Evolutionary conservation across 106 monocot genomes (phyloP).

Genomic region (Dioscorea zingiberensis): DNA sequence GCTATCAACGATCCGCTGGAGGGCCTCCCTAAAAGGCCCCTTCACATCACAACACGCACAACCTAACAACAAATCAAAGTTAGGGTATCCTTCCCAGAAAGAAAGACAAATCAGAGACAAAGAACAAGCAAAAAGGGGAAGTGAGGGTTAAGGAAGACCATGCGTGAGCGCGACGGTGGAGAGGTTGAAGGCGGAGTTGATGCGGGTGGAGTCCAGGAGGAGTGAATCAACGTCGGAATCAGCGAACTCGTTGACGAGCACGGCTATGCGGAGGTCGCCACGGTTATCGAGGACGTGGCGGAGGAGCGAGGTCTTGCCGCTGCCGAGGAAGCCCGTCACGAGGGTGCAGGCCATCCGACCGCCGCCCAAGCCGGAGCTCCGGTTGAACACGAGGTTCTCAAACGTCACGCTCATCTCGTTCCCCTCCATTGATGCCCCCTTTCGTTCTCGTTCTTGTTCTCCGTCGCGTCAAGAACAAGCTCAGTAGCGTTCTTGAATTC

Average conservation of each 20-base stretch:
- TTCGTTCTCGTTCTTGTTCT: background rate
- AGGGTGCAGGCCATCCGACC: slow-evolving; percentile 51
- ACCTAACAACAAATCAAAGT: slow-evolving; percentile 5
- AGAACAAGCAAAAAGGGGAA: background rate
- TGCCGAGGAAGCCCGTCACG: slow-evolving; percentile 50
- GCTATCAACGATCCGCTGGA: slow-evolving; percentile 45
- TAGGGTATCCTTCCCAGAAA: too few species aligned
- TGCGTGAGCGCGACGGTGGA: slow-evolving; percentile 35
- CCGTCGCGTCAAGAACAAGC: too few species aligned
- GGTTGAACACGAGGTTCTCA: slow-evolving; percentile 35
- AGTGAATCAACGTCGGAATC: slow-evolving; percentile 38
- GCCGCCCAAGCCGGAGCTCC: slow-evolving; percentile 24
- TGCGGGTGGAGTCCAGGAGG: slow-evolving; percentile 33
- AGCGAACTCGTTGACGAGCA: slow-evolving; percentile 53
- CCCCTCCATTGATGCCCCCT: slow-evolving; percentile 13
- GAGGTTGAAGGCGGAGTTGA: slow-evolving; percentile 47
- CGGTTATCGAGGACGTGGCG: slow-evolving; percentile 30
- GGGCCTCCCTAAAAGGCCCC: slow-evolving; percentile 29
- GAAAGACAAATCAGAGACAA: background rate
- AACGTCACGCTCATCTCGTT: slow-evolving; percentile 29
- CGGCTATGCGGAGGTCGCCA: slow-evolving; percentile 34
- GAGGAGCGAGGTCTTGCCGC: slow-evolving; percentile 52
- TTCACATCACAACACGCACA: slow-evolving; percentile 35
- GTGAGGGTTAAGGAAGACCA: slow-evolving; percentile 8
- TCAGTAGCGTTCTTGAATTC: too few species aligned